Base-by-base conservation (phyloP, 805 yeast species). In the Wickerhamiella vanderwaltii region DNA sequence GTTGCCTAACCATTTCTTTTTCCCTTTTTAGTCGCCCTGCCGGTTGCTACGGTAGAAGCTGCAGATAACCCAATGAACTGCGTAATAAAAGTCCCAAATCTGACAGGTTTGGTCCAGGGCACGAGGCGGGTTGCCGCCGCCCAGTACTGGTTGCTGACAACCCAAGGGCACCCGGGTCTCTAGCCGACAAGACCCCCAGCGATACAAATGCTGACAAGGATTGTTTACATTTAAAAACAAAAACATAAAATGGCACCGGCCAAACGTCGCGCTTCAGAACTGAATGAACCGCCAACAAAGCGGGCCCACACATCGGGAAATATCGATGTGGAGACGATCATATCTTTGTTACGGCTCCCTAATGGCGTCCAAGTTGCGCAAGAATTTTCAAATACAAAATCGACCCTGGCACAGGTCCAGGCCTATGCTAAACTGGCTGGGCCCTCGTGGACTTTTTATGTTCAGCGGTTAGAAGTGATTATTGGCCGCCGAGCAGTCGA, bases 391-490 rank as follows among this genome's bases (percentile, higher is more conserved):
- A 91, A 91, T 59, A 84, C 77, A 39, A 73, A 75, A 46, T 80
- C 74, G 49, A 56, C 66, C 25, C 71, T 69, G 29, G 57, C 67
- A 4, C 95, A 87, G 58, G 87, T 91, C n/a, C 94, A 87, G 63
- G 98, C 98, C 0, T 91, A 88, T 60, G 98, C 96, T 26, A 91
- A 91, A 60, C 79, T 91, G 36, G 87, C 96, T 0, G 98, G 98
- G 6, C 49, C 71, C 26, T 76, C 75, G 54, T 91, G 98, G 98
- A 88, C 98, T 1, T 91, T 71, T 58, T 91, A 86, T 55, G 95
- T 91, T 32, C 84, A 87, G 57, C 67, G 76, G 13, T 65, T 88
- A 39, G 71, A 71, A 22, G 72, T 88, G 4, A 64, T 79, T 1
- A 82, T 91, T 44, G 98, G 98, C n/a, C 71, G 98, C 53, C 79